Percentiles rank a stretch among this genome's conserved stretches.
These are phyloP conservation scores for Zygosaccharomyces sapae DNA, from an alignment of 1,139 yeast genomes.

Conservation along the genomic window DNA sequence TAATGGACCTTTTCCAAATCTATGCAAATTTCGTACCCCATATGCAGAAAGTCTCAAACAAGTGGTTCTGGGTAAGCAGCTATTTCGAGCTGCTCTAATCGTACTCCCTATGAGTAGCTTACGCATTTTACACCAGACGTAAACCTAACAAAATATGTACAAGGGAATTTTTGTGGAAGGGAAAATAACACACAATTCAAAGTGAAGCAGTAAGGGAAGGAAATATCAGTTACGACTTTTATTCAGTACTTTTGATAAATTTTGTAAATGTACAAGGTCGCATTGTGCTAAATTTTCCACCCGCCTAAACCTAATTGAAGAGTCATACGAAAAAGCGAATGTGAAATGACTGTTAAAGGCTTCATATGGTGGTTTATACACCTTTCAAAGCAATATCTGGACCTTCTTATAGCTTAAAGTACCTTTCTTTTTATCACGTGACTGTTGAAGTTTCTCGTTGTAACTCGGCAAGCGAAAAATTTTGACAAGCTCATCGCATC, in stretches of 20 bases:
- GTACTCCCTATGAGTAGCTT: conserved; percentile 1
- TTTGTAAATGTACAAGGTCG: neutral
- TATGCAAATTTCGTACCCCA: conserved; percentile 6
- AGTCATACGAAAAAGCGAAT: no score
- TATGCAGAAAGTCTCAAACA: neutral
- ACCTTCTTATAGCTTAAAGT: no score
- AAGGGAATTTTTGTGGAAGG: neutral
- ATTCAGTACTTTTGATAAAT: neutral
- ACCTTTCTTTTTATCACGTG: conserved; percentile 4
- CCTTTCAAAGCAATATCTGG: no score
- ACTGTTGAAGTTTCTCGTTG: neutral
- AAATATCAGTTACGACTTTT: neutral
- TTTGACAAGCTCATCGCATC: conserved; percentile 8
- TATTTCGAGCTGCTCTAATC: conserved; percentile 1
- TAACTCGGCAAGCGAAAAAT: conserved; percentile 4
- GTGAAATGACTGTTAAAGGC: no score
- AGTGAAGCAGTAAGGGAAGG: neutral
- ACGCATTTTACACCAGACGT: conserved; percentile 1
- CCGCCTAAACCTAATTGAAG: neutral
- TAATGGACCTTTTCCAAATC: conserved; percentile 1
- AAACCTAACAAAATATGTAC: neutral
- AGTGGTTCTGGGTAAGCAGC: neutral
- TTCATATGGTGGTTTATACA: no score
- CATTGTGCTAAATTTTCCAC: conserved; percentile 5
- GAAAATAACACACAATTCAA: neutral